Evolutionary conservation across 495 filamentous ascomycete species (phyloP).

Genomic region (Penicillium cataractarum): DNA sequence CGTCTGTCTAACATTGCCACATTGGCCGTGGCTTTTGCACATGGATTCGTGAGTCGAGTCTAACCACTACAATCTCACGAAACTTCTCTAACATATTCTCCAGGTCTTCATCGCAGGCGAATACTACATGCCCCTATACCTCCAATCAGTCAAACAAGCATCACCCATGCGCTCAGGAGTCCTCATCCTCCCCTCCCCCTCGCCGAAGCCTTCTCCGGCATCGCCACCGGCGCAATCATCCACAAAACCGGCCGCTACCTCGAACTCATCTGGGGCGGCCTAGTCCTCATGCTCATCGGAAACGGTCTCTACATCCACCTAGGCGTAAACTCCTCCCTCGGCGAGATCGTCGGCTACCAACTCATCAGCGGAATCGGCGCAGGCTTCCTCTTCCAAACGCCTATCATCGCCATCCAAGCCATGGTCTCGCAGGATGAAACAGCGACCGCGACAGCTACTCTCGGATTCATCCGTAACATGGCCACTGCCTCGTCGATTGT

Average conservation of each 20-base stretch:
- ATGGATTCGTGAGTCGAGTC: conserved; percentile 58
- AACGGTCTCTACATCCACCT: conserved; percentile 57
- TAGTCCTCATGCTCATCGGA: conserved; percentile 50
- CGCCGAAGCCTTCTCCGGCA: conserved; percentile 51
- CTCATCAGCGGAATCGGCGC: conserved; percentile 62
- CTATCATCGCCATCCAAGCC: conserved; percentile 80
- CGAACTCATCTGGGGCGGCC: conserved; percentile 57
- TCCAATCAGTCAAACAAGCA: conserved; percentile 55
- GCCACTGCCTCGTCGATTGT: conserved; percentile 73
- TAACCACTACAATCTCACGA: background rate
- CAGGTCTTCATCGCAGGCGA: conserved; percentile 55
- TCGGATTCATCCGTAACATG: conserved; percentile 74
- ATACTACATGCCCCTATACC: conserved; percentile 63
- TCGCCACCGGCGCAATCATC: conserved; percentile 56
- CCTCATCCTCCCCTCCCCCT: conserved; percentile 55
- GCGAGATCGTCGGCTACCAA: conserved; percentile 56
- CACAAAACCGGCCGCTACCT: conserved; percentile 63
- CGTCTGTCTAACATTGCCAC: conserved; percentile 60
- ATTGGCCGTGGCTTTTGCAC: conserved; percentile 55
- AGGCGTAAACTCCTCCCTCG: conserved; percentile 39
- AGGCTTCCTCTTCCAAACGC: conserved; percentile 57
- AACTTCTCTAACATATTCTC: background rate
- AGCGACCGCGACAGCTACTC: conserved; percentile 75
- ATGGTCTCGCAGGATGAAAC: conserved; percentile 69
- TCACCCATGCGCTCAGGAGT: conserved; percentile 57